Evolutionary conservation across 2,329 filamentous ascomycete genomes (phyloP).

Genomic region (Chaetomiaceae sp.): DNA sequence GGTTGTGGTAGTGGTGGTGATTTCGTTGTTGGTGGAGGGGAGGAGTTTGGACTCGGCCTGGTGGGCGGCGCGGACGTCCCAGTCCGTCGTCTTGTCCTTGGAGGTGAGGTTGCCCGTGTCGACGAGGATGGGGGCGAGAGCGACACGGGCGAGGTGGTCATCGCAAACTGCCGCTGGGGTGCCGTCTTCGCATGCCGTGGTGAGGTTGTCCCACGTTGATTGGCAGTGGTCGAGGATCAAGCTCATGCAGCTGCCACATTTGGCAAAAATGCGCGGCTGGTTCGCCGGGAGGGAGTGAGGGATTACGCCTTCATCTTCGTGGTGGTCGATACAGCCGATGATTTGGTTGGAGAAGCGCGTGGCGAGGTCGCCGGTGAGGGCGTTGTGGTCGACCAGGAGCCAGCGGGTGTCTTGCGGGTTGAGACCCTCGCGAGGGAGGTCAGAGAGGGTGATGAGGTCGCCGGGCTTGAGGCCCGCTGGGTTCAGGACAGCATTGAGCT

Average conservation of each 20-base stretch:
- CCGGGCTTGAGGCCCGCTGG: constrained; percentile 52
- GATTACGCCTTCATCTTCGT: constrained; percentile 63
- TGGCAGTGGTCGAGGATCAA: constrained; percentile 59
- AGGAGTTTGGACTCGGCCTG: constrained; percentile 51
- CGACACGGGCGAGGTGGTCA: constrained; percentile 56
- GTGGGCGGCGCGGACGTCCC: constrained; percentile 53
- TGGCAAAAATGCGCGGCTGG: constrained; percentile 56
- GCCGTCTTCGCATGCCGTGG: constrained; percentile 24
- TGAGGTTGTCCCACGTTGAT: constrained; percentile 51
- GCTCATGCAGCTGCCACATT: constrained; percentile 68
- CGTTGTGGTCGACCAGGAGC: constrained; percentile 78
- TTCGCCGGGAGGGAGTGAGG: constrained; percentile 36
- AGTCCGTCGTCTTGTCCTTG: constrained; percentile 58
- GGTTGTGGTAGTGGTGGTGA: neutral
- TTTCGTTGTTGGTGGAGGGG: neutral
- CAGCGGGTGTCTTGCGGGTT: constrained; percentile 56
- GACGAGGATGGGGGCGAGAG: constrained; percentile 65
- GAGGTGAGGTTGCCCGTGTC: constrained; percentile 64
- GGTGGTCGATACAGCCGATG: constrained; percentile 70
- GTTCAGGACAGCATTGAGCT: constrained; percentile 61
- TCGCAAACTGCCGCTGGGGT: constrained; percentile 28
- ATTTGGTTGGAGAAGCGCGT: constrained; percentile 46
- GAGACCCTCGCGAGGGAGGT: constrained; percentile 42
- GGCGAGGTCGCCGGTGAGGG: constrained; percentile 55
- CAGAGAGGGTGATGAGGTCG: constrained; percentile 60